Evolutionary conservation across 495 filamentous ascomycete genomes (phyloP).

Genomic region (Geopyxis carbonaria): DNA sequence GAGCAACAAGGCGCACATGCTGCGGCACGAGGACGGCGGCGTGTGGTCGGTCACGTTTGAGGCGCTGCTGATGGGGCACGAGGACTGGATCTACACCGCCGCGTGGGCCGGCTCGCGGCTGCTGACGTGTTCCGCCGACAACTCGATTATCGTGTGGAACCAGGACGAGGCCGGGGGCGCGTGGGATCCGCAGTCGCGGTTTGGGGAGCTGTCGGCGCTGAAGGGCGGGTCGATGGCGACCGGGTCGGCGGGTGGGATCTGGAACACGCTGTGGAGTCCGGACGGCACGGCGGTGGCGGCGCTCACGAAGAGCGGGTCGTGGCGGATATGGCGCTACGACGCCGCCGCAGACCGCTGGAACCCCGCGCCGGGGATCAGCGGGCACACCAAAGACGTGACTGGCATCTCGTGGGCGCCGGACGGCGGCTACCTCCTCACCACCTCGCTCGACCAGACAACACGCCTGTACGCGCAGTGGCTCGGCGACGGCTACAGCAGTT

Average conservation of each 20-base stretch:
- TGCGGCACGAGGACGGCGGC: conserved; percentile 35
- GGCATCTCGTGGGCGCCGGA: conserved; percentile 69
- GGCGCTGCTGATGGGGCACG: conserved; percentile 83
- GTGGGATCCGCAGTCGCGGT: conserved; percentile 66
- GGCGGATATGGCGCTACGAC: conserved; percentile 61
- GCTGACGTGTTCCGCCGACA: conserved; percentile 85
- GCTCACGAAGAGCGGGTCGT: conserved; percentile 80
- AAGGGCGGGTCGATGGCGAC: conserved; percentile 93
- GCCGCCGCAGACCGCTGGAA: conserved; percentile 46
- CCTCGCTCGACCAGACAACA: conserved; percentile 87
- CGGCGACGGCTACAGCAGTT: conserved; percentile 33
- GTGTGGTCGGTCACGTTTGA: conserved; percentile 80
- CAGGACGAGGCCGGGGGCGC: conserved; percentile 66
- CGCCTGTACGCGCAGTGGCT: conserved; percentile 77
- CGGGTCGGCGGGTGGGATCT: conserved; percentile 87
- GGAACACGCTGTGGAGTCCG: conserved; percentile 87
- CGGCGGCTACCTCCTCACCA: conserved; percentile 74
- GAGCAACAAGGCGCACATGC: conserved; percentile 73
- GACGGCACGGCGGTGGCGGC: conserved; percentile 55
- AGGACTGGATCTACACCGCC: conserved; percentile 92
- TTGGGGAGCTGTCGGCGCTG: conserved; percentile 83
- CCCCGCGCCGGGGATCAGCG: conserved; percentile 59
- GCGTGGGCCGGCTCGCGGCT: conserved; percentile 60
- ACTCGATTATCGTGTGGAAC: conserved; percentile 84
- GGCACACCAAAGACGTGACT: conserved; percentile 64